Percentiles rank a stretch among this genome's conserved stretches.
phyloP scores from a whole-genome alignment of 2,329 filamentous ascomycete genomes.

The Diaporthe sp. region DNA sequence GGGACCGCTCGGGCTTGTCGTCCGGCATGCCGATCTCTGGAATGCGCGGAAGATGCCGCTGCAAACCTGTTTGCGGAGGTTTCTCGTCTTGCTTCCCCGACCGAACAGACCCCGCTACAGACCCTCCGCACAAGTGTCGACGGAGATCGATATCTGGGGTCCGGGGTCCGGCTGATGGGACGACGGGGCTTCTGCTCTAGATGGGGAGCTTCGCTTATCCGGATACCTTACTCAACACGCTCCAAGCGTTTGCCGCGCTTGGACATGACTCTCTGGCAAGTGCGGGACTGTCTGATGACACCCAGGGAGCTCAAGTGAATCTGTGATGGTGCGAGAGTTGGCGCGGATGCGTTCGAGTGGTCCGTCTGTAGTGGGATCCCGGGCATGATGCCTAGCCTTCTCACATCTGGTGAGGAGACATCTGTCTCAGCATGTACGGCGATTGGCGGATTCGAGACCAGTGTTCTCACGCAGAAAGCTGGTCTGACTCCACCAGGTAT shows the following conservation, averaged over 20 bases:
- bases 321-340: not conserved
- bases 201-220: not conserved
- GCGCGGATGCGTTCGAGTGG: not conserved
- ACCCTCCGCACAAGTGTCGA: not conserved
- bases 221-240: not conserved
- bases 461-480: not conserved
- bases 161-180: not conserved
- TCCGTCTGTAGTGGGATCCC: not conserved
- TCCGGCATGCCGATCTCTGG: constrained; percentile 3
- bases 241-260: too few species aligned
- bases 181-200: not conserved
- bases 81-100: not conserved
- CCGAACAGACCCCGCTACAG: not conserved
- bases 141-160: constrained; percentile 4
- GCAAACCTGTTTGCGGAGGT: not conserved
- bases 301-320: not conserved
- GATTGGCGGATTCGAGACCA: not conserved
- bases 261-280: not conserved
- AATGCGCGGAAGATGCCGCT: not conserved
- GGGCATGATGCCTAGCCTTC: not conserved
- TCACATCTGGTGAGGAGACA: not conserved
- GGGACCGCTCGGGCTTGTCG: not conserved
- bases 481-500: not conserved
- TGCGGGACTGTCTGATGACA: constrained; percentile 3
- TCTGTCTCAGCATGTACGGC: not conserved